Evolutionary conservation across 1,284 basidiomycete species (phyloP), one percentile per base, ranked within the genome.

Genomic region (Papiliotrema laurentii): DNA sequence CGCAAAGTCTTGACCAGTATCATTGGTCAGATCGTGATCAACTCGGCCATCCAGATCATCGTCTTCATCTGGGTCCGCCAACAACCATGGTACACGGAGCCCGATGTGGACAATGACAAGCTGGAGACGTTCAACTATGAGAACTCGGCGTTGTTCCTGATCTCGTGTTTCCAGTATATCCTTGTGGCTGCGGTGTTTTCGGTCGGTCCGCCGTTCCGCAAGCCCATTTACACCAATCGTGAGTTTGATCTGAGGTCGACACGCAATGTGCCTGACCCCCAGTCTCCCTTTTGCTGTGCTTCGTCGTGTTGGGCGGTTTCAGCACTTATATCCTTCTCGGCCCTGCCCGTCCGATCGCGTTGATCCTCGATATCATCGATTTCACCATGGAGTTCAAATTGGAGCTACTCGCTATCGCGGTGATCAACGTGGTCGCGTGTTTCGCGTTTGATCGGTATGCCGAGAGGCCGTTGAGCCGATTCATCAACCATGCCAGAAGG

Each of bases 91-190:
- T 81, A 81, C 63, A 70, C 74, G n/a, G 75, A 82, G 33, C 83
- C 85, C 2, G 75, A 78, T 33, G 75, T 79, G 45, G 78, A 83
- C 50, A 83, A 81, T 44, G 82, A 87, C 68, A 83, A 91, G 64
- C 79, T 98, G 47, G 83, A 93, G 59, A 86, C 89, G n/a, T 82
- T 77, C 47, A 98, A 96, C 69, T 93, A 82, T 59, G 96, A 98
- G 72, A 98, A 99, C 72, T 86, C 94, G 7, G 82, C 82, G 7
- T 74, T 99, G 49, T 99, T 98, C 76, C 75, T 97, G 59, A 80
- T 97, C 43, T 97, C 93, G 3, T 94, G 89, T 56, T 98, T 97
- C 82, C 96, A 98, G 75, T 99, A 99, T 73, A 89, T 98, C 59
- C 79, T 97, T 35, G 89, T 97, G 7, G 94, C 93, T 11, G 92